phyloP scores from a whole-genome alignment of 1,139 yeast species.

The Taiozyma onychis region DNA sequence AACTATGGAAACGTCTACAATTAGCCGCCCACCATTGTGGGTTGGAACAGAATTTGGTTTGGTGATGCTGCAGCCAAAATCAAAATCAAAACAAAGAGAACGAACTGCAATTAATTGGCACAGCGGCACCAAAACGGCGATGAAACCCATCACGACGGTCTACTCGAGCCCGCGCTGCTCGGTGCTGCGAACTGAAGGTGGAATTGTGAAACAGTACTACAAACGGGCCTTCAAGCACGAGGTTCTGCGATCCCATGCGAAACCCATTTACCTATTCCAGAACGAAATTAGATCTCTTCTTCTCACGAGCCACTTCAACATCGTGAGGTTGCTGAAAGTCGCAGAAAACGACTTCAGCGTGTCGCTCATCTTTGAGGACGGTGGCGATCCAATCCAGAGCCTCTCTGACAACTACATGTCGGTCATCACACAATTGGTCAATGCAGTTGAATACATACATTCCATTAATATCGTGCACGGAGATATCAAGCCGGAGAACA shows the following conservation, averaged over 20 bases:
- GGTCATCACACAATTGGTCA: constrained; percentile 20
- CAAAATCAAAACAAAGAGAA: neutral
- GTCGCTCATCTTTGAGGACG: constrained; percentile 6
- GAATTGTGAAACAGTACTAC: neutral
- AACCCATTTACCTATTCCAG: constrained; percentile 2
- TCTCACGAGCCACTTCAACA: neutral
- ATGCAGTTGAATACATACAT: constrained; percentile 7
- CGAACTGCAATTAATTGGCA: too few relatives aligned
- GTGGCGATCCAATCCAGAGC: constrained; percentile 1
- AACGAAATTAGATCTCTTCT: constrained; percentile 3
- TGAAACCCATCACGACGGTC: neutral
- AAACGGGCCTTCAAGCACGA: neutral
- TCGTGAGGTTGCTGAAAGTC: constrained; percentile 1
- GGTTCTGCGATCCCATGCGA: neutral
- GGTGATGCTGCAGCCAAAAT: neutral
- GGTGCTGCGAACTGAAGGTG: neutral
- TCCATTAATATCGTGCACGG: constrained; percentile 7
- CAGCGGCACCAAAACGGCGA: too few relatives aligned
- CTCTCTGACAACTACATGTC: neutral
- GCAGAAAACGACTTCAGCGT: constrained; percentile 4
- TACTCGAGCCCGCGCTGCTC: neutral
- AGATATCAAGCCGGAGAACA: constrained; percentile 12
- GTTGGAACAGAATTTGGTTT: too few relatives aligned
- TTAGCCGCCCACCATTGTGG: too few relatives aligned
- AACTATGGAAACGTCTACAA: too few relatives aligned